Base-by-base conservation (phyloP, 2,329 filamentous ascomycete genomes). In the Xylaria sp. region DNA sequence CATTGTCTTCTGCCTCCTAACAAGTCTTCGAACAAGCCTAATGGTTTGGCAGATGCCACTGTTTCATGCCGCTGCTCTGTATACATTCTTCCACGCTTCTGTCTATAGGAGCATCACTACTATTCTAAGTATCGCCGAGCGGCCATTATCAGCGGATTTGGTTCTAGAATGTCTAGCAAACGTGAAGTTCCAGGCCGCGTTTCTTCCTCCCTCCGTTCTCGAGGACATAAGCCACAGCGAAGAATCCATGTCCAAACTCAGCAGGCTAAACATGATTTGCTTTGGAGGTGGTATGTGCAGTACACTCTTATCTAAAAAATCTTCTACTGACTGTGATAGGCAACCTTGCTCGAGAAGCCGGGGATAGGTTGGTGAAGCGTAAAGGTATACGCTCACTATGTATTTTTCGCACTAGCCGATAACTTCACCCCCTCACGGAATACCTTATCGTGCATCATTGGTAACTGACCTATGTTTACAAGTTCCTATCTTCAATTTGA, bases 61-160 rank as follows among this genome's bases (percentile, higher is more conserved):
- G 8, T 69, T 69, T 32, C 67, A 69, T 51, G 58, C 63, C 10
- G 67, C 67, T 8, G 63, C 58, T 72, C 69, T 76, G 46, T 70
- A 73, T 67, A 44, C 10, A 0, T 56, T 69, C 51, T 9, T 48
- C 32, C 15, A 32, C 37, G 7, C 7, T 20, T 28, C 72, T 65
- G 71, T 83, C n/a, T 83, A 78, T 68, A 80, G 75, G 74, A 67
- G 77, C 0, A 62, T 61, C 0, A 72, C 76, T 0, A 68, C 79
- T 1, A 76, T 75, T 0, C 67, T 83, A 5, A 74, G 76, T 1
- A 74, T 80, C 1, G 54, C 76, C 1, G 78, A 80, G 23, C 77
- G 78, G 2, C 80, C 82, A 0, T 61, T 84, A 1, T 81, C 78
- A 0, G 69, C 80, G 0, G 80, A 82, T 20, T 58, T 80, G 1